phyloP scores from a whole-genome alignment of 2,329 filamentous ascomycete species.

The Fusarium tricinctum region DNA sequence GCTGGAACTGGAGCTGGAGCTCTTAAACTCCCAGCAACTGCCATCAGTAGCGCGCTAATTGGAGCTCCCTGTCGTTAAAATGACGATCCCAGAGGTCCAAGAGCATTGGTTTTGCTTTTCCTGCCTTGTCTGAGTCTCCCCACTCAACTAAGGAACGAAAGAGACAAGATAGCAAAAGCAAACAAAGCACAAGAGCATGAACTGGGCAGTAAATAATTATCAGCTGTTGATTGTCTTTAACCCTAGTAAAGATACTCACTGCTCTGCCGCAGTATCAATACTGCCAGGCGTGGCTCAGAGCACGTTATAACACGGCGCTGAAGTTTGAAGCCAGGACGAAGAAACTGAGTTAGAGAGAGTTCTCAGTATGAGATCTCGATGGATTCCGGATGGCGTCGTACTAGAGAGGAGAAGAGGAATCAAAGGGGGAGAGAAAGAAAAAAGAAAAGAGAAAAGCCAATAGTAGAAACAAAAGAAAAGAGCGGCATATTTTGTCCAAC shows the following conservation, averaged over 20 bases:
- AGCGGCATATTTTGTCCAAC: constrained; percentile 8
- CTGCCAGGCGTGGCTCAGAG: constrained; percentile 14
- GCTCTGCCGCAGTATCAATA: neutral
- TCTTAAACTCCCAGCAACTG: constrained; percentile 15
- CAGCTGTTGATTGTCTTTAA: neutral
- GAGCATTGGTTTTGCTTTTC: constrained; percentile 12
- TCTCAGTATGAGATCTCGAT: constrained; percentile 20
- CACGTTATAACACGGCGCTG: constrained; percentile 1
- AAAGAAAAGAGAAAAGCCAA: constrained; percentile 14
- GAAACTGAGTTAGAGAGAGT: neutral
- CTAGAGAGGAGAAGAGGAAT: constrained; percentile 1
- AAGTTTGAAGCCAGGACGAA: constrained; percentile 26
- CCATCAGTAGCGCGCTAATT: constrained; percentile 41
- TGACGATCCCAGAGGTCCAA: constrained; percentile 33
- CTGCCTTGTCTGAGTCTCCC: neutral
- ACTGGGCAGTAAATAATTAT: neutral
- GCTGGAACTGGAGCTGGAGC: constrained; percentile 8
- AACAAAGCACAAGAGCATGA: constrained; percentile 7
- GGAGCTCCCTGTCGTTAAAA: constrained; percentile 28
- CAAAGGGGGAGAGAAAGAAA: constrained; percentile 7
- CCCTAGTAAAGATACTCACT: constrained; percentile 6
- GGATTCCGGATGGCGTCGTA: constrained; percentile 12
- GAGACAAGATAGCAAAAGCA: constrained; percentile 7
- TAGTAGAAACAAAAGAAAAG: constrained; percentile 18
- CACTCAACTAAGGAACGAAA: constrained; percentile 14